Evolutionary conservation across 2,329 filamentous ascomycete genomes (phyloP).

Genomic region (Diaporthe aspalathi): DNA sequence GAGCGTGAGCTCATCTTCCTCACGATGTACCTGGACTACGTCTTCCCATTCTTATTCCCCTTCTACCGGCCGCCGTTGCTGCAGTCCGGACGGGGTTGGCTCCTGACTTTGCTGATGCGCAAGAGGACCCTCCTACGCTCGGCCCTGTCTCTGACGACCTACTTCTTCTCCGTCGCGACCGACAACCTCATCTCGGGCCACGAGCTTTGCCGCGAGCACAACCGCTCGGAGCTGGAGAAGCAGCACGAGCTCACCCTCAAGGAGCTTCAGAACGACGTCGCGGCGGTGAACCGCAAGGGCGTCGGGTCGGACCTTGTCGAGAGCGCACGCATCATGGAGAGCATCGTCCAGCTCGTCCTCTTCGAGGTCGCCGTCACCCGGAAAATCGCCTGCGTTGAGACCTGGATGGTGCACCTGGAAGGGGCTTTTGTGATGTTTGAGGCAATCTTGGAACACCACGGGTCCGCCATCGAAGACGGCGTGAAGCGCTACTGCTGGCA

Average conservation of each 20-base stretch:
- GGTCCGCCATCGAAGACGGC: neutral
- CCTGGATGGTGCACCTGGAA: conserved; percentile 57
- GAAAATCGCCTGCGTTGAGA: conserved; percentile 47
- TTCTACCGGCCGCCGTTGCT: conserved; percentile 44
- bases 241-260: conserved; percentile 46
- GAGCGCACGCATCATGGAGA: conserved; percentile 49
- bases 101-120: conserved; percentile 40
- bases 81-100: conserved; percentile 39
- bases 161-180: conserved; percentile 42
- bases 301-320: conserved; percentile 44
- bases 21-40: conserved; percentile 44
- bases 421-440: conserved; percentile 55
- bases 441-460: conserved; percentile 45
- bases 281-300: conserved; percentile 42
- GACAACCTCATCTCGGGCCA: conserved; percentile 9
- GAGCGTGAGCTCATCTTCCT: conserved; percentile 37
- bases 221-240: conserved; percentile 43
- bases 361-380: conserved; percentile 50
- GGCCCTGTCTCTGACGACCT: conserved; percentile 42
- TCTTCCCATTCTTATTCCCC: conserved; percentile 44
- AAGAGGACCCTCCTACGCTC: conserved; percentile 42
- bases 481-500: conserved; percentile 20
- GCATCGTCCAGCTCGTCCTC: conserved; percentile 56
- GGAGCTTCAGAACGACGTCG: conserved; percentile 37
- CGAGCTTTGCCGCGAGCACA: conserved; percentile 34